phyloP scores from a whole-genome alignment of 176 grass and related monocot species.

The Phoenix dactylifera region DNA sequence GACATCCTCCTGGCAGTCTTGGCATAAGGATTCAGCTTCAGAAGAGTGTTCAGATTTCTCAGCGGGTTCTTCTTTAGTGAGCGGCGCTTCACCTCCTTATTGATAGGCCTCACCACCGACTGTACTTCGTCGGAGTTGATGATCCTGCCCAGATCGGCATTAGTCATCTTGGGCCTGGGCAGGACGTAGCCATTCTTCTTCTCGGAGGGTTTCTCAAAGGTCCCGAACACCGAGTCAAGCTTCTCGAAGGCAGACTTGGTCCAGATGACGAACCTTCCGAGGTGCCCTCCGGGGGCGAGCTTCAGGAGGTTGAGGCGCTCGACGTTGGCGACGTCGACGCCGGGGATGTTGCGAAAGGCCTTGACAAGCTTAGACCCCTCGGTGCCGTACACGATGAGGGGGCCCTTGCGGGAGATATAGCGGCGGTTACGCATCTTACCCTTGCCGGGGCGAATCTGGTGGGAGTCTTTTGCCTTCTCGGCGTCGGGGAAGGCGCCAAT shows the following conservation, averaged over 20 bases:
- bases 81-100: conserved; percentile 64
- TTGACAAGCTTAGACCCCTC: conserved; percentile 86
- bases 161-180: conserved; percentile 65
- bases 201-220: conserved; percentile 40
- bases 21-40: conserved; percentile 71
- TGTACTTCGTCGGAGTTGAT: conserved; percentile 86
- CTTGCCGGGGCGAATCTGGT: conserved; percentile 58
- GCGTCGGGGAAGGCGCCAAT: conserved; percentile 57
- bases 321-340: conserved; percentile 60
- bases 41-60: conserved; percentile 52
- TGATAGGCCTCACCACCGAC: conserved; percentile 58
- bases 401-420: conserved; percentile 75
- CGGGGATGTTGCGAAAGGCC: conserved; percentile 79
- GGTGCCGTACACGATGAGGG: conserved; percentile 59
- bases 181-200: conserved; percentile 88
- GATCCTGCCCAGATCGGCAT: conserved; percentile 65
- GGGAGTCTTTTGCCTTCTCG: conserved; percentile 75
- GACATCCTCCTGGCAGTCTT: conserved; percentile 72
- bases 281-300: conserved; percentile 66
- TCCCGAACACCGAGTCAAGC: conserved; percentile 62
- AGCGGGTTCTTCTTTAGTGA: conserved; percentile 63
- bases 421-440: conserved; percentile 81
- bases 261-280: conserved; percentile 79
- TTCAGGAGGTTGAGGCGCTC: conserved; percentile 79
- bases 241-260: conserved; percentile 87